These are phyloP conservation scores for Hypoxylon sp. DNA, from an alignment of 2,329 filamentous ascomycete species.

Conservation along the genomic window DNA sequence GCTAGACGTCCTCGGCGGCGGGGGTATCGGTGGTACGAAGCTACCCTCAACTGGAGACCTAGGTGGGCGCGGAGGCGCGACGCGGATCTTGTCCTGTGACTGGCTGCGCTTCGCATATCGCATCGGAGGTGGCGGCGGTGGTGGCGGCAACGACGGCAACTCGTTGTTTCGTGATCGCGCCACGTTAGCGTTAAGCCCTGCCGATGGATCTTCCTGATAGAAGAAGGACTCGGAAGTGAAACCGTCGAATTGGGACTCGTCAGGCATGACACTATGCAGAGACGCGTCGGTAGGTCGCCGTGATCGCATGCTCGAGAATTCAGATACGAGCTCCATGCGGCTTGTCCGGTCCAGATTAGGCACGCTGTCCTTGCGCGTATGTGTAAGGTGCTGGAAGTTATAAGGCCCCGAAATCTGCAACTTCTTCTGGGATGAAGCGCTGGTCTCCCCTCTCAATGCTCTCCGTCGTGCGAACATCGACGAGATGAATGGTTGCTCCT, in stretches of 20 bases:
- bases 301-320: constrained; percentile 59
- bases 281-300: constrained; percentile 54
- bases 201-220: constrained; percentile 44
- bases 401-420: constrained; percentile 73
- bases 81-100: constrained; percentile 65
- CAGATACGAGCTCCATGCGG: constrained; percentile 59
- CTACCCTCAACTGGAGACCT: constrained; percentile 60
- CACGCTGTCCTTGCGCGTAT: constrained; percentile 66
- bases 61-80: constrained; percentile 64
- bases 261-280: constrained; percentile 55
- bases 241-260: constrained; percentile 62
- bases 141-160: constrained; percentile 49
- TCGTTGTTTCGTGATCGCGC: constrained; percentile 39
- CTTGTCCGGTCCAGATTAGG: constrained; percentile 58
- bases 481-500: constrained; percentile 62
- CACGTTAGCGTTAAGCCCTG: constrained; percentile 41
- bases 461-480: constrained; percentile 67
- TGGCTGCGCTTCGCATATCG: constrained; percentile 59
- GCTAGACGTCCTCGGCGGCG: constrained; percentile 67
- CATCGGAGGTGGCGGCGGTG: constrained; percentile 52
- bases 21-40: constrained; percentile 60
- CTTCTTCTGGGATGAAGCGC: constrained; percentile 56
- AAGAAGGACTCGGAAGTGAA: constrained; percentile 62
- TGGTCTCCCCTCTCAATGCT: constrained; percentile 52
- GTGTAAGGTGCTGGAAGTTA: constrained; percentile 75